These are phyloP conservation scores for Leccinum angustisporum DNA, from an alignment of 1,284 basidiomycete species.

Conservation along the genomic window DNA sequence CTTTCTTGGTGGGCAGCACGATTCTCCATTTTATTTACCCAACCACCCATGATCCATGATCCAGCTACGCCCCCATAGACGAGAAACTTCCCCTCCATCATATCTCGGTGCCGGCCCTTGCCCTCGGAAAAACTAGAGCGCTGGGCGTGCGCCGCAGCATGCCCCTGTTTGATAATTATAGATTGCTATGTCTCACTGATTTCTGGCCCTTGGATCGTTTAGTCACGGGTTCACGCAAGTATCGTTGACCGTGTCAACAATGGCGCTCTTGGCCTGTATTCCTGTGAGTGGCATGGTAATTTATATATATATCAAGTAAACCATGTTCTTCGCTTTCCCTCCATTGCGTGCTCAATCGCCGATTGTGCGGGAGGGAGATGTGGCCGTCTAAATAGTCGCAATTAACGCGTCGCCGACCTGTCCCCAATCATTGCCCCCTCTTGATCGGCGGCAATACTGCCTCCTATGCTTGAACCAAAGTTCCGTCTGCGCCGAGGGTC, in stretches of 20 bases:
- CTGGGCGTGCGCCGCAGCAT: constrained; percentile 19
- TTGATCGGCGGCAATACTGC: constrained; percentile 29
- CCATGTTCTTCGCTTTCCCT: constrained; percentile 9
- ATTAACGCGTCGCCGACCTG: constrained; percentile 30
- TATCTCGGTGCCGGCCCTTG: constrained; percentile 31
- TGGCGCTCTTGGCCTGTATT: constrained; percentile 5
- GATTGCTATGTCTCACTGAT: constrained; percentile 20
- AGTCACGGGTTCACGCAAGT: constrained; percentile 12
- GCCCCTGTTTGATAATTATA: constrained; percentile 5
- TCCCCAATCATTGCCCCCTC: constrained; percentile 27
- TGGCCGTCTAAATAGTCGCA: constrained; percentile 14
- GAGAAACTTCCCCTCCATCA: constrained; percentile 4
- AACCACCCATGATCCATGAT: constrained; percentile 1
- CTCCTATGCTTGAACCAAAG: constrained; percentile 2
- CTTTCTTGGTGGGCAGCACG: constrained; percentile 10
- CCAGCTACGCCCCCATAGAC: constrained; percentile 8
- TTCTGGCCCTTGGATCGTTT: constrained; percentile 8
- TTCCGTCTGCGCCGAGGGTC: constrained; percentile 9
- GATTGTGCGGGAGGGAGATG: constrained; percentile 23
- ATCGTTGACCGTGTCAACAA: constrained; percentile 12
- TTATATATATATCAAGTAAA: constrained; percentile 18
- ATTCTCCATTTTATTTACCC: constrained; percentile 24
- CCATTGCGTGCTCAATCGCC: constrained; percentile 17
- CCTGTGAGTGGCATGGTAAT: constrained; percentile 11
- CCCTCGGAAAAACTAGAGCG: constrained; percentile 10